phyloP scores from a whole-genome alignment of 2,329 filamentous ascomycete species.

The Chrysosporium keratinophilum region DNA sequence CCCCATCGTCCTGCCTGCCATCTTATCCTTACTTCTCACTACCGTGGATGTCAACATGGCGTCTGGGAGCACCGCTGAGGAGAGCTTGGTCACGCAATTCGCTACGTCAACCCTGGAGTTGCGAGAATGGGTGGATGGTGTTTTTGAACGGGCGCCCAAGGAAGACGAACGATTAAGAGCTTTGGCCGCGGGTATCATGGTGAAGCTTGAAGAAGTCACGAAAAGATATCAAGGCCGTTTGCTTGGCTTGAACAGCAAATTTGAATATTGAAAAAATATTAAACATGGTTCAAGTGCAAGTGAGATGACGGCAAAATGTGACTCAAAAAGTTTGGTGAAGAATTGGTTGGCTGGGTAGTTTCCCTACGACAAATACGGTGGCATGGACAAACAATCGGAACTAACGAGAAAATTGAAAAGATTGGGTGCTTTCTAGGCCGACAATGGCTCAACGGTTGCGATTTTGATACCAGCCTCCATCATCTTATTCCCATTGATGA shows the following conservation, averaged over 20 bases:
- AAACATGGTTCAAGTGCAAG: background rate
- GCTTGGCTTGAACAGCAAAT: slow-evolving; percentile 56
- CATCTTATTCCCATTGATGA: slow-evolving; percentile 80
- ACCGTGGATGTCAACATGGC: slow-evolving; percentile 65
- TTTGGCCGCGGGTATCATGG: slow-evolving; percentile 69
- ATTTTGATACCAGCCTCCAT: slow-evolving; percentile 77
- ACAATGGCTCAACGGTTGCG: slow-evolving; percentile 40
- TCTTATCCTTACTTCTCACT: slow-evolving; percentile 69
- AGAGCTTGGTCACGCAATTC: slow-evolving; percentile 62
- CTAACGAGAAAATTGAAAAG: background rate
- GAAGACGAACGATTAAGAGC: slow-evolving; percentile 35
- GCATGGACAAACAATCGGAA: background rate
- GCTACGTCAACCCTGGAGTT: slow-evolving; percentile 73
- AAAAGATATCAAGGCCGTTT: slow-evolving; percentile 69
- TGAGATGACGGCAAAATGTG: background rate
- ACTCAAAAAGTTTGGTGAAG: too few species aligned
- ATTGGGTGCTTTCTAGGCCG: background rate
- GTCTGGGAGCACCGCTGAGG: slow-evolving; percentile 43
- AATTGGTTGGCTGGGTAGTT: too few species aligned
- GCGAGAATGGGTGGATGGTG: slow-evolving; percentile 67
- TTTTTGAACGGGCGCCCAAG: slow-evolving; percentile 53
- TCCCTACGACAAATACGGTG: background rate
- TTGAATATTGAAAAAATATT: slow-evolving; percentile 25
- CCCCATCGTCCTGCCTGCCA: slow-evolving; percentile 56
- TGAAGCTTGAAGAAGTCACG: slow-evolving; percentile 69